These are phyloP conservation scores for Cucumis cinereus DNA, from an alignment of 306 rosid species.

Conservation along the genomic window DNA sequence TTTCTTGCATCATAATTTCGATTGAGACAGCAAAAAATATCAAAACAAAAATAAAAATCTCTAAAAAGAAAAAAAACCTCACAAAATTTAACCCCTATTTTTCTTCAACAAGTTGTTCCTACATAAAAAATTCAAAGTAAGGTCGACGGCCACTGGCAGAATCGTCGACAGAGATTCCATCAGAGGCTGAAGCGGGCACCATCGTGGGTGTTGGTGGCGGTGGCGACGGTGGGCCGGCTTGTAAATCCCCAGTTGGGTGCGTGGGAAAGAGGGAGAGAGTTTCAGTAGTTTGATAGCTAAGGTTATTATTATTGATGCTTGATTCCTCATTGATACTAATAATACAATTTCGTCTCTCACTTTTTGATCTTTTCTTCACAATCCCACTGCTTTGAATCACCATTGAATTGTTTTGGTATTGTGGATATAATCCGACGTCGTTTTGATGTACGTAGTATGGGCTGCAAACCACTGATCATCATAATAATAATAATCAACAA, in stretches of 20 bases:
- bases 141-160: neutral
- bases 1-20: neutral
- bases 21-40: neutral
- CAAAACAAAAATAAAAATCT: neutral
- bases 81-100: neutral
- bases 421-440: slow-evolving; percentile 30
- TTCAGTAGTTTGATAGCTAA: slow-evolving; percentile 18
- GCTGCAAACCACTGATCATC: slow-evolving; percentile 32
- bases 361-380: slow-evolving; percentile 16
- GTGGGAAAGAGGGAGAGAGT: slow-evolving; percentile 72
- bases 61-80: neutral
- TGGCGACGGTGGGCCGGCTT: neutral
- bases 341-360: slow-evolving; percentile 8
- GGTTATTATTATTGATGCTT: neutral
- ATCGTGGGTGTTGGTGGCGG: neutral
- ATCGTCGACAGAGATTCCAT: neutral
- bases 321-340: neutral
- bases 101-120: neutral
- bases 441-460: slow-evolving; percentile 41
- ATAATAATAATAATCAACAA: neutral
- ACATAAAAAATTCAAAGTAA: neutral
- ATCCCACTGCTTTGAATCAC: slow-evolving; percentile 21
- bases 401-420: slow-evolving; percentile 14
- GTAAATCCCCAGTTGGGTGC: slow-evolving; percentile 60
- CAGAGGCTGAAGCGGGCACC: neutral